Evolutionary conservation across 306 rosid genomes (phyloP), one percentile per base, ranked within the genome.

Genomic region (Ziziphus jujuba): DNA sequence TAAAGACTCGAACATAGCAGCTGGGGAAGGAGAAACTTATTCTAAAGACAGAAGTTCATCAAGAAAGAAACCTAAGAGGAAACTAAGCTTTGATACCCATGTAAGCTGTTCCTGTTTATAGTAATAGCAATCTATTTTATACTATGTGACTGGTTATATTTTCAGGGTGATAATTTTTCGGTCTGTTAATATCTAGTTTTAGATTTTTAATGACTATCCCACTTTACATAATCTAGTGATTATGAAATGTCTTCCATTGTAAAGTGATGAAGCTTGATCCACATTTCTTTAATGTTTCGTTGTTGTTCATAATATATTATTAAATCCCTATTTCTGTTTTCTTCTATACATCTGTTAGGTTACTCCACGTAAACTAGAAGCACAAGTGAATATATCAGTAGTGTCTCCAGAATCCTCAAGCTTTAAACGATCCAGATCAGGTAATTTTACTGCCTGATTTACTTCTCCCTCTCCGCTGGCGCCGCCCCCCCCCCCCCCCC

Each of bases 401-500:
- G 50, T 57, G 63, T 70, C 89, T 69, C 85, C 88, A 5, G 80
- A 76, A 56, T 75, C 84, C 25, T 54, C 58, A 53, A 71, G 81
- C 75, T 24, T 65, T 22, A 65, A 71, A 70, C 80, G 86, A 82
- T 91, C 97, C 55, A 87, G 84, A 76, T 87, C 87, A 28, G 97
- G 95, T 84, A 63, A 69, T 68, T 23, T 10, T 57, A 47, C 40
- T 54, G 25, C 51, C 24, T 55, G 62, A 23, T 65, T 63, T 56
- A 23, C 31, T 22, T 20, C 13, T 40, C 44, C 22, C 65, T 44
- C 47, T 24, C 60, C n/a, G n/a, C n/a, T n/a, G n/a, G n/a, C n/a
- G n/a, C n/a, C n/a, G n/a, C n/a, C n/a, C n/a, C n/a, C n/a, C n/a
- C n/a, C n/a, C n/a, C n/a, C n/a, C n/a, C n/a, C n/a, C n/a, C n/a